phyloP scores from a whole-genome alignment of 2,329 filamentous ascomycete species.

The Ophiostoma australiae region DNA sequence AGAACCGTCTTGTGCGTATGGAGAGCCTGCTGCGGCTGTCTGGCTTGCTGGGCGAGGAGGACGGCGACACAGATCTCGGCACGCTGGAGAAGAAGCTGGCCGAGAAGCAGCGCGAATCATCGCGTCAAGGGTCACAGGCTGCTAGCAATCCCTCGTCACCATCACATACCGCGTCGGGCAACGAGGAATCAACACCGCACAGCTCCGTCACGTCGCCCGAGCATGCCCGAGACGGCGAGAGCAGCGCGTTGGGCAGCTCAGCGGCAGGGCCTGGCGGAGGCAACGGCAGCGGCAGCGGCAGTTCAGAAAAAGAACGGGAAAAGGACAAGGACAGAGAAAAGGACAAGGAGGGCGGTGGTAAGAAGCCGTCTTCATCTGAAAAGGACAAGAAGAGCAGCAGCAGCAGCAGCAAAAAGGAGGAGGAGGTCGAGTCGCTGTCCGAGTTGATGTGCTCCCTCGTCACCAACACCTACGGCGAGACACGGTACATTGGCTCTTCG shows the following conservation, averaged over 20 bases:
- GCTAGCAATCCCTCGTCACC: conserved; percentile 50
- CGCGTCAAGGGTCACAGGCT: conserved; percentile 46
- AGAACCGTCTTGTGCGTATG: conserved; percentile 94
- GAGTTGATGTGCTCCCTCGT: conserved; percentile 99
- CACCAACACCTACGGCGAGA: conserved; percentile 91
- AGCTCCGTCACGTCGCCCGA: conserved; percentile 52
- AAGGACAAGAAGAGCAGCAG: not conserved
- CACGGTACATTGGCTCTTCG: conserved; percentile 91
- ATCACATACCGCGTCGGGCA: conserved; percentile 42
- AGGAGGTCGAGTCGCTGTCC: conserved; percentile 80
- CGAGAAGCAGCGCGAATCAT: conserved; percentile 44
- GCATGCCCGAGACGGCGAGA: conserved; percentile 36
- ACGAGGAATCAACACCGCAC: conserved; percentile 44
- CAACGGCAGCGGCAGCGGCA: not conserved
- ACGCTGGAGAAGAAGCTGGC: conserved; percentile 73
- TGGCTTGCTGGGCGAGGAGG: conserved; percentile 79
- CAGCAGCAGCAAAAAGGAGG: conserved; percentile 46
- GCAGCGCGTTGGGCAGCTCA: conserved; percentile 30
- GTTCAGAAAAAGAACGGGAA: not conserved
- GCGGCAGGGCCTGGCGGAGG: not conserved
- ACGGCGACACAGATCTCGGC: conserved; percentile 72
- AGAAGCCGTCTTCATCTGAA: not conserved
- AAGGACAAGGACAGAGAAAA: conserved; percentile 9
- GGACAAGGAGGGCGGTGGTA: not conserved
- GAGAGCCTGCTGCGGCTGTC: conserved; percentile 84